A percentile compares a stretch with the other conserved stretches of the same genome.
Conservation (phyloP, 768 basidiomycete species). For the Ramaria sp. region DNA sequence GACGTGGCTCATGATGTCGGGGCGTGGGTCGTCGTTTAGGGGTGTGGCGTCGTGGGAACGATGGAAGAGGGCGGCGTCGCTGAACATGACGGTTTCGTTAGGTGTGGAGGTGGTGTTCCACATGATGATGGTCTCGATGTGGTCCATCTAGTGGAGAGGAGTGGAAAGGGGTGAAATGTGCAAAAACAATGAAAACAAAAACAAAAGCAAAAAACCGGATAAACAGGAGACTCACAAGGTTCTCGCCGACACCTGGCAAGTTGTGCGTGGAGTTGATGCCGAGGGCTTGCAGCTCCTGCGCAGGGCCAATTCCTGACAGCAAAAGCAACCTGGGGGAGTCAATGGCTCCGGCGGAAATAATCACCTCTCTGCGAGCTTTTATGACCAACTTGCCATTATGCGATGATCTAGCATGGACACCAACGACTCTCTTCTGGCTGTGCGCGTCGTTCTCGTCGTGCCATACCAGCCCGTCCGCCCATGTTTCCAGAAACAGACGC, state of each 20-base stretch:
- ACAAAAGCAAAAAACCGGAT: too few relatives aligned
- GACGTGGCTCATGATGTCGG: background rate
- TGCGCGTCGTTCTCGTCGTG: background rate
- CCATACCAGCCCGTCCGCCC: background rate
- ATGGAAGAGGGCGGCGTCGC: background rate
- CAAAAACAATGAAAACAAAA: background rate
- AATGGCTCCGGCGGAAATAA: conserved; percentile 14
- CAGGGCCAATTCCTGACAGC: conserved; percentile 30
- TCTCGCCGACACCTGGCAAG: conserved; percentile 31
- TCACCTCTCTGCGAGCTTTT: conserved; percentile 1
- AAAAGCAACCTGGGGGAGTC: conserved; percentile 27
- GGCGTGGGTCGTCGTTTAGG: background rate
- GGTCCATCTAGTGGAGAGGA: background rate
- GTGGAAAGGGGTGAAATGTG: background rate
- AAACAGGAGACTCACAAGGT: conserved; percentile 22
- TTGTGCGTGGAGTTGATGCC: conserved; percentile 23
- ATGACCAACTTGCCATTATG: background rate
- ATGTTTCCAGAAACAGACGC: background rate
- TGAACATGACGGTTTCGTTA: background rate
- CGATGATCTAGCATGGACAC: background rate
- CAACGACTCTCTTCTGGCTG: background rate
- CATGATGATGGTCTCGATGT: background rate
- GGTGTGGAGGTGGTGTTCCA: background rate
- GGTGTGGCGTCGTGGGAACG: background rate
- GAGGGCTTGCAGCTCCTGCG: conserved; percentile 18